These are phyloP conservation scores for Apiospora hydei DNA, from an alignment of 2,329 filamentous ascomycete species.

Conservation along the genomic window DNA sequence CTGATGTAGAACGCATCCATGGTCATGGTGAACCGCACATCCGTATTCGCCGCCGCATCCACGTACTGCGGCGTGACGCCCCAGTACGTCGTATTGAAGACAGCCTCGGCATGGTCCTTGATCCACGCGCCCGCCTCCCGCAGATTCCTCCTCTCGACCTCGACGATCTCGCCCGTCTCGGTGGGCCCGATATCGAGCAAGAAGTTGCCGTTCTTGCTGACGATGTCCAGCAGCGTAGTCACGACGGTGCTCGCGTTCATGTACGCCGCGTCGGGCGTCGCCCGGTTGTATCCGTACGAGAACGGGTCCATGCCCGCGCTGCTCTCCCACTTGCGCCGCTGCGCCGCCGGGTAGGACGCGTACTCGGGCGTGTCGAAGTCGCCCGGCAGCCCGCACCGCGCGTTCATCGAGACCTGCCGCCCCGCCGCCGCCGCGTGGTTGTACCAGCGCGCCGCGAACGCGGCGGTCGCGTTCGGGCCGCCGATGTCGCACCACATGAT, in stretches of 20 bases:
- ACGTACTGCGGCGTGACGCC: slow-evolving; percentile 36
- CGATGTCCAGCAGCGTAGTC: slow-evolving; percentile 43
- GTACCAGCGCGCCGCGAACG: slow-evolving; percentile 52
- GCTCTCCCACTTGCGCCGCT: slow-evolving; percentile 65
- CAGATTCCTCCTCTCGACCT: slow-evolving; percentile 55
- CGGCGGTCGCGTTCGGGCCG: slow-evolving; percentile 50
- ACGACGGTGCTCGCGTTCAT: slow-evolving; percentile 60
- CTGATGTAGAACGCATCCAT: slow-evolving; percentile 60
- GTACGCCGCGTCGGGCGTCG: slow-evolving; percentile 56
- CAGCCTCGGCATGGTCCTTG: slow-evolving; percentile 57
- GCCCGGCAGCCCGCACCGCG: slow-evolving; percentile 61
- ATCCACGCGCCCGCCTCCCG: slow-evolving; percentile 63
- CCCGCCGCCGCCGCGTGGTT: slow-evolving; percentile 46
- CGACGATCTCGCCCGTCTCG: slow-evolving; percentile 61
- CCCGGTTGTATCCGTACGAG: slow-evolving; percentile 65
- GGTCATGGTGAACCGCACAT: slow-evolving; percentile 60
- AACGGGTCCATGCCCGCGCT: slow-evolving; percentile 68
- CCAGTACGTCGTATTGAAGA: slow-evolving; percentile 63
- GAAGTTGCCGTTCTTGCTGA: slow-evolving; percentile 52
- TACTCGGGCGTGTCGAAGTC: slow-evolving; percentile 70
- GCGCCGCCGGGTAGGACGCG: slow-evolving; percentile 54
- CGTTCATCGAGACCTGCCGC: slow-evolving; percentile 62
- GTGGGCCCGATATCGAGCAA: slow-evolving; percentile 62
- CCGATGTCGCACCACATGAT: slow-evolving; percentile 60
- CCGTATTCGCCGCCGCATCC: slow-evolving; percentile 31